Evolutionary conservation across 495 filamentous ascomycete species (phyloP), one percentile per base, ranked within the genome.

Genomic region (Xylaria scruposa): DNA sequence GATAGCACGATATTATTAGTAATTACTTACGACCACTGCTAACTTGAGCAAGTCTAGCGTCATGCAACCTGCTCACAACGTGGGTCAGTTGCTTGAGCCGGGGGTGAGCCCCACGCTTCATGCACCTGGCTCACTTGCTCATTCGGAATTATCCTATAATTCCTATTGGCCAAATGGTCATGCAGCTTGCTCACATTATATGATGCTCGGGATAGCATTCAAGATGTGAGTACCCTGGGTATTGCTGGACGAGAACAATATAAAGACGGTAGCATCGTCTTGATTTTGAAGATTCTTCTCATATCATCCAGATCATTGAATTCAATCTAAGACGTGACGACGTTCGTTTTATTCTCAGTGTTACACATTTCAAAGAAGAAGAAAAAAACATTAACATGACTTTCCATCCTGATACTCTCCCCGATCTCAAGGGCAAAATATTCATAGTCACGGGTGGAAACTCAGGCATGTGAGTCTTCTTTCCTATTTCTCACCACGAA

Each of bases 401-500:
- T 75, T 86, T 85, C 72, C 75, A 82, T 72, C 81, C 82, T 7
- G 77, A 83, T 38, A 76, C 79, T 65, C 81, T 79, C 38, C 77
- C 75, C 42, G 67, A 75, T 56, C 74, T 79, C 19, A 67, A 65
- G 46, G 77, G 77, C 12, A 75, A 68, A 72, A 71, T 77, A 26
- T 79, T 76, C 53, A 53, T 79, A 46, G 75, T 77, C 47, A 79
- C 77, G 13, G 77, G 77, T 44, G 77, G 77, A 1, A 79, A 79
- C 54, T 72, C 75, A 21, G 77, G 83, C 71, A 82, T 83, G 83
- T 85, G 73, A 74, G 80, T 82, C 68, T 38, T 13, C 49, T 67
- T 46, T 46, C 60, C 60, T 53, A 33, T 67, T 56, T 65, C 53
- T 63, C 62, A 15, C 61, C 47, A 62, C 15, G 31, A 54, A 71